Percentiles rank a stretch among this genome's conserved stretches.
phyloP scores from a whole-genome alignment of 257 asterid species.

The Agastache rugosa region DNA sequence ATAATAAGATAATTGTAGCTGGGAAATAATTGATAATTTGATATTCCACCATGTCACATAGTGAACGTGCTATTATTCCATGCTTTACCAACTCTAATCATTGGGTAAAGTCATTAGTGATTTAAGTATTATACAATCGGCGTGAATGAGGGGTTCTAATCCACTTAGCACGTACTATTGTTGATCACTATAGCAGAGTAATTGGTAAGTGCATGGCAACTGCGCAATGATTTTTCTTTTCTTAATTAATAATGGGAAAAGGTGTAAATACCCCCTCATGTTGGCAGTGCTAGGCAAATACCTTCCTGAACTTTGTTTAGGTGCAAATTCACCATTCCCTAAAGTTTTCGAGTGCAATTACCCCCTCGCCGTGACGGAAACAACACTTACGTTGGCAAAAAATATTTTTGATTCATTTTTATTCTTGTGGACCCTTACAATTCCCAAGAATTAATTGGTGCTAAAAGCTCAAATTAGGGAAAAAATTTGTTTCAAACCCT shows the following conservation, averaged over 20 bases:
- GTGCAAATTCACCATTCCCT: no score
- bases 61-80: conserved; percentile 50
- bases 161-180: conserved; percentile 41
- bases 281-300: no score
- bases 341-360: no score
- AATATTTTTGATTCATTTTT: no score
- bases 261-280: no score
- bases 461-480: no score
- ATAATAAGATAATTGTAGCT: conserved; percentile 16
- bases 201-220: conserved; percentile 28
- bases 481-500: no score
- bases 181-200: conserved; percentile 9
- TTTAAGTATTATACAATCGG: conserved; percentile 22
- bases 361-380: no score
- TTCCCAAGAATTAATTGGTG: no score
- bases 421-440: no score
- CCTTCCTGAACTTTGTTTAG: no score
- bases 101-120: conserved; percentile 32
- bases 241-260: not conserved
- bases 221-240: not conserved
- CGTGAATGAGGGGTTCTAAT: conserved; percentile 40
- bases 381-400: no score
- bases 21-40: conserved; percentile 41
- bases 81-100: conserved; percentile 53
- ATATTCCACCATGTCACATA: conserved; percentile 33